Evolutionary conservation across 2,329 filamentous ascomycete genomes (phyloP).

Genomic region (Ophiostoma himal-ulmi): DNA sequence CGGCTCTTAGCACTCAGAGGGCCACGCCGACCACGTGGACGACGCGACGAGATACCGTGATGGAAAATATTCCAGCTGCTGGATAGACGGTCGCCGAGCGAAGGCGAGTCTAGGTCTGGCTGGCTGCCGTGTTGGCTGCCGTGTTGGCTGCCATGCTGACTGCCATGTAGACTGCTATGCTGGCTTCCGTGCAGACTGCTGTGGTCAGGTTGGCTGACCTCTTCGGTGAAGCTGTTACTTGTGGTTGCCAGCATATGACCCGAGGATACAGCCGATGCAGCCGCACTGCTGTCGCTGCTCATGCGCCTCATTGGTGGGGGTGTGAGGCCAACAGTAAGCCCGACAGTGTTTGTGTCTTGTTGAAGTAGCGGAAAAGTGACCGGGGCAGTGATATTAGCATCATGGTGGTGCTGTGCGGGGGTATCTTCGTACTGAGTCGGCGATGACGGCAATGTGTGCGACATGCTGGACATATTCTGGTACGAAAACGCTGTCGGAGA

Average conservation of each 20-base stretch:
- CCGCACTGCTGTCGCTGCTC: conserved; percentile 19
- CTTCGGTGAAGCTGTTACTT: background rate
- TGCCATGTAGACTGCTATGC: background rate
- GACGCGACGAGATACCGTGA: conserved; percentile 27
- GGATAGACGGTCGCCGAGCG: conserved; percentile 25
- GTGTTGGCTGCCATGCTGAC: background rate
- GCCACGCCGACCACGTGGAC: conserved; percentile 30
- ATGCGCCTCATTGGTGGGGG: conserved; percentile 10
- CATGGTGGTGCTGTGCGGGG: conserved; percentile 5
- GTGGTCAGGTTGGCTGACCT: conserved; percentile 12
- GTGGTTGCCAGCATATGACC: background rate
- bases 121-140: conserved; percentile 6
- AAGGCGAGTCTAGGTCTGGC: conserved; percentile 21
- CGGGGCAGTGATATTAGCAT: conserved; percentile 19
- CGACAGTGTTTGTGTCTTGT: conserved; percentile 18
- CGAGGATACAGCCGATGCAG: conserved; percentile 16
- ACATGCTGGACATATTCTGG: background rate
- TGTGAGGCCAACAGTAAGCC: conserved; percentile 15
- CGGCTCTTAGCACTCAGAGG: conserved; percentile 31
- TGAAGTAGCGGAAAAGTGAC: conserved; percentile 17
- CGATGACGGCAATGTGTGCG: conserved; percentile 10
- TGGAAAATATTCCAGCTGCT: conserved; percentile 28
- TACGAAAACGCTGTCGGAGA: background rate
- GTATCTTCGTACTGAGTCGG: background rate
- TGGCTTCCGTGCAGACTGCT: conserved; percentile 1